Evolutionary conservation across 768 basidiomycete species (phyloP).

Genomic region (Mrakia gelida): DNA sequence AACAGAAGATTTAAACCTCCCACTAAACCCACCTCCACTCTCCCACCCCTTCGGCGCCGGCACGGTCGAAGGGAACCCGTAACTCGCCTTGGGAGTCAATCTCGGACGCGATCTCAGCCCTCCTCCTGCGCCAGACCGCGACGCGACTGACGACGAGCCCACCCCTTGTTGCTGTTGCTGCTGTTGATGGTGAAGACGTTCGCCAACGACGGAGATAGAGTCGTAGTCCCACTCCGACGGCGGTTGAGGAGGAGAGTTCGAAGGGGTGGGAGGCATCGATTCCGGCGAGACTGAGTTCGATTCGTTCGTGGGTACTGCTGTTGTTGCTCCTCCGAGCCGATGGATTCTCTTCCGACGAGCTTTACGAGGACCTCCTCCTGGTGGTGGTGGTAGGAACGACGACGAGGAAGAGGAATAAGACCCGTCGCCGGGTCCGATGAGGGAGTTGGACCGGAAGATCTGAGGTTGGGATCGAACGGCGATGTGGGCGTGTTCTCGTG

Average conservation of each 20-base stretch:
- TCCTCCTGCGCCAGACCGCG: not conserved
- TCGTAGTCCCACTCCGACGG: conserved; percentile 6
- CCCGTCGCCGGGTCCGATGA: not conserved
- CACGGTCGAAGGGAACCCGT: conserved; percentile 17
- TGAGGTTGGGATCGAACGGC: conserved; percentile 79
- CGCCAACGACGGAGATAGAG: conserved; percentile 11
- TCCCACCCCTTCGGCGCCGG: conserved; percentile 14
- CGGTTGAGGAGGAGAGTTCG: not conserved
- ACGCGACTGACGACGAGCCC: not conserved
- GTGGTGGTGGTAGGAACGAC: not conserved
- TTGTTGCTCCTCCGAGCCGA: conserved; percentile 44
- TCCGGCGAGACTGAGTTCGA: not conserved
- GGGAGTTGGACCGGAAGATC: not conserved
- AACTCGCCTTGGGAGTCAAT: conserved; percentile 17
- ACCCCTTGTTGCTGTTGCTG: not conserved
- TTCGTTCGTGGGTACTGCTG: not conserved
- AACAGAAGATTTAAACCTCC: not conserved
- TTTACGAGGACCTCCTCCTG: conserved; percentile 55
- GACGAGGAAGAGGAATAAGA: not conserved
- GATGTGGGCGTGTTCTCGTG: conserved; percentile 82
- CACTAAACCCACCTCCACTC: conserved; percentile 1
- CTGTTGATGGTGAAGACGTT: not conserved
- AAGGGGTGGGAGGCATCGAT: not conserved
- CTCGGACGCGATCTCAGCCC: not conserved
- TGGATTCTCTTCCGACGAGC: conserved; percentile 73